A percentile compares a stretch with the other conserved stretches of the same genome.
Conservation (phyloP, 1,284 basidiomycete genomes). For the Sporisorium reilianum region DNA sequence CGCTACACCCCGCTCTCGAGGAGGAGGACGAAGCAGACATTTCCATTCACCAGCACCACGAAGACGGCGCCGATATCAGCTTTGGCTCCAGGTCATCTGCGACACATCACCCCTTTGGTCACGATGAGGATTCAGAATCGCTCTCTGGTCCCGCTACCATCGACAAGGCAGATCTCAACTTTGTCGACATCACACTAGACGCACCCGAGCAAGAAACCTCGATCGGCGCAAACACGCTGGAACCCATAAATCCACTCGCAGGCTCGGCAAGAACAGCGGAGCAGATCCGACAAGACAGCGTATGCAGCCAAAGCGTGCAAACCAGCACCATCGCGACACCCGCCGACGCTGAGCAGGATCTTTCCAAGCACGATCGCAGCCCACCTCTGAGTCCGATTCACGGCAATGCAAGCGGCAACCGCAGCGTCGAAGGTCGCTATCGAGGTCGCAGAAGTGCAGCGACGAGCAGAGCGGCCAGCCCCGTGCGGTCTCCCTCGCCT, state of each 20-base stretch:
- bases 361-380: conserved; percentile 5
- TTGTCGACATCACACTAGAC: conserved; percentile 47
- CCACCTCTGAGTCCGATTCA: conserved; percentile 22
- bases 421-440: conserved; percentile 39
- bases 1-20: conserved; percentile 13
- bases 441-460: conserved; percentile 32
- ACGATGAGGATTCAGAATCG: background rate
- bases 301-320: conserved; percentile 25
- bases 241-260: conserved; percentile 17
- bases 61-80: background rate
- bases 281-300: conserved; percentile 37
- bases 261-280: conserved; percentile 35
- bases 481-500: conserved; percentile 12
- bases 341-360: background rate
- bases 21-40: conserved; percentile 35
- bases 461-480: conserved; percentile 38
- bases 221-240: background rate
- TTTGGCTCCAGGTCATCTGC: background rate
- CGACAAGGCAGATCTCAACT: conserved; percentile 44
- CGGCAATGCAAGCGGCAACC: background rate
- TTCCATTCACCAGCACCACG: conserved; percentile 7
- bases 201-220: conserved; percentile 3
- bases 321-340: background rate
- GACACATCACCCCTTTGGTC: background rate
- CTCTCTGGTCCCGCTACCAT: conserved; percentile 1